Evolutionary conservation across 176 grass and related monocot genomes (phyloP).

Genomic region (Bothriochloa decipiens): DNA sequence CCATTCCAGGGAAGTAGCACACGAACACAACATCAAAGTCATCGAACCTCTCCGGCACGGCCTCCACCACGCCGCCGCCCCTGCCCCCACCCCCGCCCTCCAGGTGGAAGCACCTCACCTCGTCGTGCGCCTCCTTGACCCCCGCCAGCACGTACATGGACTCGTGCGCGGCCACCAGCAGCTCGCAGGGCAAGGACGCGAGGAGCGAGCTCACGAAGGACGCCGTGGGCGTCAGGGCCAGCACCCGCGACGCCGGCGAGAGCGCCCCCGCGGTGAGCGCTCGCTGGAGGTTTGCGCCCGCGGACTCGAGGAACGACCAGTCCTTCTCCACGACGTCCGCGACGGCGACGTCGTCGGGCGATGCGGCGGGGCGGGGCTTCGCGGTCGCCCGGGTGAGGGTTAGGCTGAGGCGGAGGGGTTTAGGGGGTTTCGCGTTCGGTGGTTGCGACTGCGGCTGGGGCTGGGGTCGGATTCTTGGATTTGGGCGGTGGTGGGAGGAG

Average conservation of each 20-base stretch:
- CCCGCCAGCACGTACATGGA: conserved; percentile 77
- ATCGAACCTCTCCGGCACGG: conserved; percentile 67
- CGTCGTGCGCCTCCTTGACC: conserved; percentile 84
- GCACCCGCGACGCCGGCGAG: conserved; percentile 55
- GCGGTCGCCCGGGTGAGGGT: background rate
- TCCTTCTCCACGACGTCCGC: conserved; percentile 79
- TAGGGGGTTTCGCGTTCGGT: background rate
- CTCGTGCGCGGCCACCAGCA: conserved; percentile 77
- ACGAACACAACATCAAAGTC: conserved; percentile 76
- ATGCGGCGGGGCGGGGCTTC: conserved; percentile 16
- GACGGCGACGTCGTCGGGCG: conserved; percentile 50
- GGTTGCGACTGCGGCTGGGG: background rate
- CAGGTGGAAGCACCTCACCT: conserved; percentile 78
- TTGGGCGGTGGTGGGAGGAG: conserved; percentile 20
- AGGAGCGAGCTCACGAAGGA: conserved; percentile 62
- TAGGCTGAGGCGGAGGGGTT: conserved; percentile 31
- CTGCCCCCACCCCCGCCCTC: conserved; percentile 50
- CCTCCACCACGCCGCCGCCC: conserved; percentile 61
- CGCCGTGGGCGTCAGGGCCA: conserved; percentile 65
- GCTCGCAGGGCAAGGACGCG: conserved; percentile 56
- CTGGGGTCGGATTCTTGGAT: background rate
- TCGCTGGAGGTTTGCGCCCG: conserved; percentile 21
- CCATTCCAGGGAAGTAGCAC: conserved; percentile 93
- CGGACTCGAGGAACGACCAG: conserved; percentile 77
- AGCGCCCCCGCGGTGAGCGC: conserved; percentile 56